Conservation (phyloP, 441 rosid species). For the Populus tomentosa region DNA sequence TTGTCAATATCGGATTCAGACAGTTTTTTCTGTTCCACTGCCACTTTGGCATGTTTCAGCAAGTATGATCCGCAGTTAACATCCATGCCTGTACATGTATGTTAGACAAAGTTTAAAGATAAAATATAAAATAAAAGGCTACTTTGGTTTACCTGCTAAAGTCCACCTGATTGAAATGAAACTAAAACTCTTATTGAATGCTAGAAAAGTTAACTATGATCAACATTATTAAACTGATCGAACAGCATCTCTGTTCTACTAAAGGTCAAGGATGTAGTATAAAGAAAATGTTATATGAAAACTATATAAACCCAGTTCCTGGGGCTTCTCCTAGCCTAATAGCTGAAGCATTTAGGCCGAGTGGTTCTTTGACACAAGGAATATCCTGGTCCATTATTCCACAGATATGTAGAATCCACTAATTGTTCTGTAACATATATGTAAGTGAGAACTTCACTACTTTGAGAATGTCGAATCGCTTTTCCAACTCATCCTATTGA, state of each 20-base stretch:
- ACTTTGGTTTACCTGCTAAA: background rate
- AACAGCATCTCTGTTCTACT: background rate
- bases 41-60: constrained; percentile 61
- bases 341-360: background rate
- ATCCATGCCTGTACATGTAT: constrained; percentile 60
- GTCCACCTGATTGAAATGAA: background rate
- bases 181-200: background rate
- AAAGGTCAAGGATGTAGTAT: background rate
- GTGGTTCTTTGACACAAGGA: no score
- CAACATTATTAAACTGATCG: background rate
- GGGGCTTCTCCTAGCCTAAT: background rate
- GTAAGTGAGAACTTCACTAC: no score
- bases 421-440: no score
- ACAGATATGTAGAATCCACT: no score
- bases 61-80: constrained; percentile 81
- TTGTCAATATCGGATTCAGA: constrained; percentile 53
- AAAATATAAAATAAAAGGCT: background rate
- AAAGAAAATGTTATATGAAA: background rate
- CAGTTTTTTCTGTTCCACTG: constrained; percentile 50
- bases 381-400: no score
- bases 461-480: no score
- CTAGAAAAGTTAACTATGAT: background rate
- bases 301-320: background rate
- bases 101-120: background rate
- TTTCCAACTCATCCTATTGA: no score